Base-by-base conservation (phyloP, 2,329 filamentous ascomycete genomes). In the Periglandula ipomoeae region DNA sequence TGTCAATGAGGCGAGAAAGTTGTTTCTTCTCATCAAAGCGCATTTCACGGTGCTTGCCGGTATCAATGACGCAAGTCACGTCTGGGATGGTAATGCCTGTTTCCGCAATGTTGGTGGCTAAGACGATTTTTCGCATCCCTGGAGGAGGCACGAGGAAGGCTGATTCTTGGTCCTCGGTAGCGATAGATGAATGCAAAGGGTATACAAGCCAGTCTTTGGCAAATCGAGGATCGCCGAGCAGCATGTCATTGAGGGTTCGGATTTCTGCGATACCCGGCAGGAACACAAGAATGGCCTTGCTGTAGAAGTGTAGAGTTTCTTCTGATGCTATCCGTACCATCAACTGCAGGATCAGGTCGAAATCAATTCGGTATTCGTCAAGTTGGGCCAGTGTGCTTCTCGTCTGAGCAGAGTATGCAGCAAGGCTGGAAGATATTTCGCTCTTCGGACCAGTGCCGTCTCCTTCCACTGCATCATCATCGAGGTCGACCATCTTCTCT, bases 81-180 rank as follows among this genome's bases (percentile, higher is more conserved):
- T 98, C 93, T 1, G 93, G 93, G 55, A 98, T 98, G 0, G 93
- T 98, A 61, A 98, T 95, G 71, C 93, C 93, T 1, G 93, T 98
- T 65, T 98, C 93, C 4, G 93, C 93, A 64, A 98, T 98, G 61
- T 98, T 98, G 13, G 93, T 98, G 2, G 93, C 90, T 48, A 98
- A 77, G 2, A 98, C 91, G 54, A 98, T 93, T 69, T 98, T 98
- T 53, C 90, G 80, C 49, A 82, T 75, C 0, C 91, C 91, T 3
- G 75, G 76, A 1, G 90, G 89, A 5, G 93, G 93, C 0, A 95
- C 70, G 5, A 88, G 72, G 63, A 98, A 98, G 0, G 93, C 93
- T 30, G 86, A 84, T 66, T 98, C 91, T 63, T 98, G 93, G 52
- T 98, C 93, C 59, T 97, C 91, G 42, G 87, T 96, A 10, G 91